phyloP scores from a whole-genome alignment of 306 rosid species.

The Pyrus pyrifolia region DNA sequence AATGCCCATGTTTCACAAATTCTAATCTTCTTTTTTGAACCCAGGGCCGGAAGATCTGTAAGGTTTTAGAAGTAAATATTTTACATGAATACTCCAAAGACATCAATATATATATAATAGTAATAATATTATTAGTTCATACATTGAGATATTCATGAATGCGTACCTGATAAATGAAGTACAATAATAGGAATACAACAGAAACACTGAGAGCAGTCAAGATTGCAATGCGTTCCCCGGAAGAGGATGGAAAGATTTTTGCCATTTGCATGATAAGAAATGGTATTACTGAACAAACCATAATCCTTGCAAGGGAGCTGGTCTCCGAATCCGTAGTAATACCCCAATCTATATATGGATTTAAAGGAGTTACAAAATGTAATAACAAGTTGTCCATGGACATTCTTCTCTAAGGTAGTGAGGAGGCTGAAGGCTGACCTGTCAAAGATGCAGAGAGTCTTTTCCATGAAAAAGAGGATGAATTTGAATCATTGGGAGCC shows the following conservation, averaged over 20 bases:
- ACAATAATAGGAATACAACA: constrained; percentile 24
- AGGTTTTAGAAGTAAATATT: neutral
- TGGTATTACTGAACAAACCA: constrained; percentile 45
- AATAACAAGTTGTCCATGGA: neutral
- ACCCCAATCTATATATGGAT: constrained; percentile 35
- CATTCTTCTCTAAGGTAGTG: neutral
- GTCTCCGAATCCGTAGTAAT: constrained; percentile 46
- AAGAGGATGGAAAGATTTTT: constrained; percentile 18
- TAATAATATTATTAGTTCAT: neutral
- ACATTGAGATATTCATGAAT: neutral
- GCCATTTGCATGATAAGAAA: constrained; percentile 53
- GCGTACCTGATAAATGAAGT: constrained; percentile 50
- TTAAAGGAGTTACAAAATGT: neutral
- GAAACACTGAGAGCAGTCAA: constrained; percentile 38
- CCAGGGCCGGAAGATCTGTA: constrained; percentile 13
- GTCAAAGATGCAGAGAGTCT: neutral
- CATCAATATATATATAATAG: neutral
- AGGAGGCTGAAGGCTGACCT: neutral
- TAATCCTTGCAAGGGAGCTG: constrained; percentile 39
- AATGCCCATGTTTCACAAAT: constrained; percentile 5
- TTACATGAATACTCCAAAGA: neutral
- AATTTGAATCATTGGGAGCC: neutral
- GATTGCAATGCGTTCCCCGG: constrained; percentile 17
- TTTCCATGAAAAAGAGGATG: neutral
- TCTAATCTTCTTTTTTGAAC: constrained; percentile 17